Percentiles rank a stretch among this genome's conserved stretches.
phyloP scores from a whole-genome alignment of 2,329 filamentous ascomycete species.

The Chlorencoelia australis region DNA sequence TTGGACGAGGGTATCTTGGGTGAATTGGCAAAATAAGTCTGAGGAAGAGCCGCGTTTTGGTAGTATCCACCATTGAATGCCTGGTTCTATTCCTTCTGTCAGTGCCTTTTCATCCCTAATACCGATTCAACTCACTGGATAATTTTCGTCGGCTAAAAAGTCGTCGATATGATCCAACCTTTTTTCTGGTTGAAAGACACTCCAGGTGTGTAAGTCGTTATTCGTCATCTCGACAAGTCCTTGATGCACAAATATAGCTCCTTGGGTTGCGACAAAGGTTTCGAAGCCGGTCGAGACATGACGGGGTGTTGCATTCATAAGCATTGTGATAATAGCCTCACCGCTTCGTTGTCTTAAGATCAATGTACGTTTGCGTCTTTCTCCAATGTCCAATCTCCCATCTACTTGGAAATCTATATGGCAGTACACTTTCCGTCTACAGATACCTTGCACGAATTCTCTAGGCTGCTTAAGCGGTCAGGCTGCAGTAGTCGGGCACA shows the following conservation, averaged over 20 bases:
- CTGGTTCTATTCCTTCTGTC: conserved; percentile 13
- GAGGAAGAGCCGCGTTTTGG: conserved; percentile 9
- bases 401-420: conserved; percentile 13
- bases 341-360: conserved; percentile 17
- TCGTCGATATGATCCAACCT: conserved; percentile 19
- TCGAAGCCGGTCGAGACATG: conserved; percentile 21
- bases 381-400: conserved; percentile 14
- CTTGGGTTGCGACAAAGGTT: conserved; percentile 19
- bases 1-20: conserved; percentile 9
- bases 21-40: conserved; percentile 2
- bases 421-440: conserved; percentile 8
- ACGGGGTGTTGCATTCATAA: conserved; percentile 24
- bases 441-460: conserved; percentile 14
- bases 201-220: conserved; percentile 23
- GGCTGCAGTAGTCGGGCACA: no score
- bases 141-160: conserved; percentile 16
- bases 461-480: conserved; percentile 13
- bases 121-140: conserved; percentile 10
- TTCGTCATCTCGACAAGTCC: conserved; percentile 24
- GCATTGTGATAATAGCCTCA: conserved; percentile 23
- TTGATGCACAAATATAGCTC: conserved; percentile 17
- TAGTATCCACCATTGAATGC: conserved; percentile 14
- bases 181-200: conserved; percentile 13
- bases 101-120: conserved; percentile 4
- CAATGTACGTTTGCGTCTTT: conserved; percentile 18